A percentile compares a stretch with the other conserved stretches of the same genome.
phyloP scores from a whole-genome alignment of 352 stramenopile genomes.

The Halophytophthora batemanensis region DNA sequence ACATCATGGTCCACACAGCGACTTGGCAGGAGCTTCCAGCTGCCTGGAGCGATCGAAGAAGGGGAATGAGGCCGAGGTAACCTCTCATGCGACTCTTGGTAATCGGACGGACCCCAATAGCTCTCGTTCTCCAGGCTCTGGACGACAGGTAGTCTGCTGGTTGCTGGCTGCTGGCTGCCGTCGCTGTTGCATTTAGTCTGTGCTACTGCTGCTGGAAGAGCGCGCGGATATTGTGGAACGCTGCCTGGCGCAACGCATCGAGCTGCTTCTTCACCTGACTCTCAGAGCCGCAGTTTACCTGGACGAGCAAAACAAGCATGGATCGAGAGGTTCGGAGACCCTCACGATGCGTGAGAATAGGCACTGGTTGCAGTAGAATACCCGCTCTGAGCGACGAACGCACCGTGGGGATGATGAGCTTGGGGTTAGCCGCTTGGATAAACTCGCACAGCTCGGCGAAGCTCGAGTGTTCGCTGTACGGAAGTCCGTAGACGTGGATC shows the following conservation, averaged over 20 bases:
- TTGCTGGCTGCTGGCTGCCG: slow-evolving; percentile 1
- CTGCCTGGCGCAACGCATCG: slow-evolving; percentile 53
- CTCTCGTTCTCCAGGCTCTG: neutral
- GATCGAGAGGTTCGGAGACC: neutral
- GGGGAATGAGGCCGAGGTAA: too few species aligned
- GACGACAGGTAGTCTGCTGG: too few species aligned
- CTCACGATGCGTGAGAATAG: slow-evolving; percentile 1
- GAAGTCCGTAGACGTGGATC: slow-evolving; percentile 91
- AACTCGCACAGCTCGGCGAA: slow-evolving; percentile 95
- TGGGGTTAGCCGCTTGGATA: slow-evolving; percentile 79
- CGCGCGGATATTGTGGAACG: slow-evolving; percentile 58
- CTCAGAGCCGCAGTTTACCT: slow-evolving; percentile 74
- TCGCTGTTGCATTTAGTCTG: slow-evolving; percentile 7
- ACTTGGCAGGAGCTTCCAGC: neutral
- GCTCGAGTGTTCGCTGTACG: slow-evolving; percentile 96
- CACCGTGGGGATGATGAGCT: slow-evolving; percentile 92
- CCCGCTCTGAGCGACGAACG: slow-evolving; percentile 5
- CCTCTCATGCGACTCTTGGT: too few species aligned
- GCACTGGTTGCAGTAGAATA: neutral
- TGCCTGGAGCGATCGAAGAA: neutral
- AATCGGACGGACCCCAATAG: too few species aligned
- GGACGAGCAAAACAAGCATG: neutral
- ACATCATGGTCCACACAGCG: slow-evolving; percentile 8
- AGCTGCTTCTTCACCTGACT: slow-evolving; percentile 70
- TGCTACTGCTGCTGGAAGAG: slow-evolving; percentile 45